A percentile compares a stretch with the other conserved stretches of the same genome.
Conservation (phyloP, 305 asterid species). For the Fraxinus baroniana region DNA sequence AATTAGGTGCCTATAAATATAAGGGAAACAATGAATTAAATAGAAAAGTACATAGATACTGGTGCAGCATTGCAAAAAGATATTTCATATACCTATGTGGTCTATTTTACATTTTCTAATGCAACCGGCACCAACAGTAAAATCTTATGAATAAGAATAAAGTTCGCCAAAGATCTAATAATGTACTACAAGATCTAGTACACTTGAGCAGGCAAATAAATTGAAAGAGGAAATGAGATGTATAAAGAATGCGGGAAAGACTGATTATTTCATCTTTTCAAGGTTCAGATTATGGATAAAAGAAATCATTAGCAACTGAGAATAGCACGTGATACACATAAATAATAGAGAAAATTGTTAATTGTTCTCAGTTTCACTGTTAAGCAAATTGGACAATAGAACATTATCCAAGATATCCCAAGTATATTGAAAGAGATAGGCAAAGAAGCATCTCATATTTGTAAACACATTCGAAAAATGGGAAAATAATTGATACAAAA, state of each 20-base stretch:
- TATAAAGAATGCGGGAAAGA: background rate
- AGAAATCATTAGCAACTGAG: background rate
- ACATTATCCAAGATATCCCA: background rate
- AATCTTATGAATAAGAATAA: background rate
- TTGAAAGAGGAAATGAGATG: background rate
- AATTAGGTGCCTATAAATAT: conserved; percentile 14
- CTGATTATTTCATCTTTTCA: background rate
- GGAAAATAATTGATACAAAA: background rate
- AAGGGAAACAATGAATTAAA: background rate
- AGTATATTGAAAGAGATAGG: background rate
- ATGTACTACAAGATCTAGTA: background rate
- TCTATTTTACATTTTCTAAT: background rate
- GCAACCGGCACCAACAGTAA: background rate
- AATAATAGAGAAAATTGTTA: background rate
- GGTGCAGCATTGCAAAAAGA: background rate
- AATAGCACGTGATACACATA: background rate
- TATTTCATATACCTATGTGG: background rate
- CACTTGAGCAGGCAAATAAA: background rate
- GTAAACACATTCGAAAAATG: background rate
- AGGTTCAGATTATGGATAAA: background rate
- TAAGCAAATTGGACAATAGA: background rate
- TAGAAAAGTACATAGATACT: background rate
- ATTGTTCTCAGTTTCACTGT: background rate
- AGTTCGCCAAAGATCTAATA: background rate
- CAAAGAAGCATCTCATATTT: background rate